Conservation (phyloP, 1,284 basidiomycete species). For the Ceratobasidium sp. region DNA sequence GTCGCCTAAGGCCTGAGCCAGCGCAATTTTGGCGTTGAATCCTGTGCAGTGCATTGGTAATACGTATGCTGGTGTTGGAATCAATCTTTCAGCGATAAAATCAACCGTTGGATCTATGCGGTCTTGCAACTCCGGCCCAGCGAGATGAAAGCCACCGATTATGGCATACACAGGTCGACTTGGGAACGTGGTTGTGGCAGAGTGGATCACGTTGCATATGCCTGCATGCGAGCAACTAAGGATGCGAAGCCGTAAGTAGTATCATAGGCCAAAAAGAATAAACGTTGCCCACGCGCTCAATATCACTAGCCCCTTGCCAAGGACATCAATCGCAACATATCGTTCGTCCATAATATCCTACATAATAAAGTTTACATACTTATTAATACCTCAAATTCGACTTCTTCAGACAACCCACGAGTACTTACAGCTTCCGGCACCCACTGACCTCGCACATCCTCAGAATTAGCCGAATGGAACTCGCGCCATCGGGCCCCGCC, state of each 20-base stretch:
- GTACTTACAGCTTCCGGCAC: slow-evolving; percentile 65
- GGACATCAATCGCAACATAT: slow-evolving; percentile 78
- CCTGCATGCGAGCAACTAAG: slow-evolving; percentile 82
- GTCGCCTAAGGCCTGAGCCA: slow-evolving; percentile 74
- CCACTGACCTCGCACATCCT: slow-evolving; percentile 61
- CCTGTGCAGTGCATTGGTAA: slow-evolving; percentile 88
- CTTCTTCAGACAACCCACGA: background rate
- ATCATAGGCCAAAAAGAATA: no score
- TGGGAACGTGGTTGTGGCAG: slow-evolving; percentile 68
- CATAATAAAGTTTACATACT: background rate
- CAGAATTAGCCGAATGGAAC: slow-evolving; percentile 50
- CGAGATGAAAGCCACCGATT: slow-evolving; percentile 82
- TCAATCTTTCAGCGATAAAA: slow-evolving; percentile 69
- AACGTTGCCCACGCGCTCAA: slow-evolving; percentile 74
- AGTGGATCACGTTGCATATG: slow-evolving; percentile 81
- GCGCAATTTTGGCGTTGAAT: slow-evolving; percentile 73
- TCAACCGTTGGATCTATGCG: slow-evolving; percentile 76
- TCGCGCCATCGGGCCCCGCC: slow-evolving; percentile 74
- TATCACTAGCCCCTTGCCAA: slow-evolving; percentile 79
- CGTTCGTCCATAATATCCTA: slow-evolving; percentile 84
- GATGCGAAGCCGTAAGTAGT: background rate
- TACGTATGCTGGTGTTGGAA: slow-evolving; percentile 73
- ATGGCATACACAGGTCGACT: slow-evolving; percentile 79
- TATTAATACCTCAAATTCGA: slow-evolving; percentile 26
- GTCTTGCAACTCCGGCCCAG: slow-evolving; percentile 67